Conservation (phyloP, 495 filamentous ascomycete genomes). For the Penicillium taxi region DNA sequence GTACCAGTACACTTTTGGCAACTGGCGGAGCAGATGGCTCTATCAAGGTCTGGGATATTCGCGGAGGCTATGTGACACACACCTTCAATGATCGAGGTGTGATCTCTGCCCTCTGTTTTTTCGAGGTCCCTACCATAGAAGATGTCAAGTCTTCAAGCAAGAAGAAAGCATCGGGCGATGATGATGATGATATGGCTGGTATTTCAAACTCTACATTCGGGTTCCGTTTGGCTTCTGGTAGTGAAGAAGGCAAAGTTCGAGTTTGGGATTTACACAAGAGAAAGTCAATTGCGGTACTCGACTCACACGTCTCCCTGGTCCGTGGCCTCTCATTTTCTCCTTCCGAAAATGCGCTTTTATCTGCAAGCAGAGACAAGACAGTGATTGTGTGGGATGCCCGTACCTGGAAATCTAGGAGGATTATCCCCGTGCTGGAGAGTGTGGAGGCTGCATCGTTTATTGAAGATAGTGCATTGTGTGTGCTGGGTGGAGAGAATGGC, state of each 20-base stretch:
- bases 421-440: constrained; percentile 77
- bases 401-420: constrained; percentile 74
- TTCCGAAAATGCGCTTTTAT: constrained; percentile 65
- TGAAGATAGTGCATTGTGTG: constrained; percentile 56
- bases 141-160: constrained; percentile 27
- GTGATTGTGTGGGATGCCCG: constrained; percentile 81
- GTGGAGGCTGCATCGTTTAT: constrained; percentile 81
- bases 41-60: constrained; percentile 95
- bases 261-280: constrained; percentile 88
- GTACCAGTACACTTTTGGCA: constrained; percentile 80
- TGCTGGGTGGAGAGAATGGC: constrained; percentile 81
- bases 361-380: constrained; percentile 92
- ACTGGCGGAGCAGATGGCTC: constrained; percentile 87
- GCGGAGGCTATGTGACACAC: constrained; percentile 84
- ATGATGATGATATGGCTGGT: constrained; percentile 34
- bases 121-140: constrained; percentile 50
- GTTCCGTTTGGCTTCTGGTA: constrained; percentile 82
- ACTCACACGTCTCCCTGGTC: constrained; percentile 90
- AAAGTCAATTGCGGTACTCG: constrained; percentile 65
- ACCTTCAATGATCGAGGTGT: constrained; percentile 89
- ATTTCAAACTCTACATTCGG: constrained; percentile 37
- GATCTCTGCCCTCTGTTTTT: constrained; percentile 86
- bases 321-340: constrained; percentile 73
- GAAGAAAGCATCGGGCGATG: constrained; percentile 25
- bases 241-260: constrained; percentile 82